Base-by-base conservation (phyloP, 2,329 filamentous ascomycete species). In the Coniella lustricola region DNA sequence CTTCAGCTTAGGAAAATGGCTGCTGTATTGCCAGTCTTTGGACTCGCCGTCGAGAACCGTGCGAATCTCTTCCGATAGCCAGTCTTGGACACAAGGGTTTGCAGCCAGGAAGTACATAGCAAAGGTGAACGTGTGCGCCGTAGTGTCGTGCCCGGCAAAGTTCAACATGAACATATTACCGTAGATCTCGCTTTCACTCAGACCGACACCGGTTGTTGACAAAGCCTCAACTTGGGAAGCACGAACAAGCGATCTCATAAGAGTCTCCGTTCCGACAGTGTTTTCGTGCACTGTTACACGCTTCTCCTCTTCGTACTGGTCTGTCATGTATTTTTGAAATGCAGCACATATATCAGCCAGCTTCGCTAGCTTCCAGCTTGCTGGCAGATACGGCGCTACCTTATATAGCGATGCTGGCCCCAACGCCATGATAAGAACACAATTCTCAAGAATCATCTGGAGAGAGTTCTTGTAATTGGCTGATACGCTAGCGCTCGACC, bases 101-200 rank as follows among this genome's bases (percentile, higher is more conserved):
- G 42, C 42, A 14, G 48, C 48, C 4, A 42, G 31, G 18, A 42
- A 25, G 10, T 45, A 45, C 1, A 46, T 8, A 9, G 36, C 21
- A 32, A 32, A 46, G 8, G 41, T 36, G 3, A 36, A 33, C 4
- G 17, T 33, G 9, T 45, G 33, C 7, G 42, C 31, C 7, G 42
- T 41, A 10, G 42, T 49, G 22, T 49, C 34, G 17, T 49, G 40
- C 17, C 40, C 33, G 14, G 46, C 46, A 4, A 49, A 36, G n/a
- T 44, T 44, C 4, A 44, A 44, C 4, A 21, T 44, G 7, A 49
- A 49, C 10, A 39, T 29, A 21, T 44, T 76, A 14, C 73, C 72
- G 34, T 70, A 70, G 7, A 77, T 68, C 49, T 77, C 73, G 1
- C 55, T 54, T 40, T 68, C 65, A 0, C 60, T 69, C 21, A 68